These are phyloP conservation scores for Phymatotrichopsis omnivora DNA, from an alignment of 2,329 filamentous ascomycete genomes.

Conservation along the genomic window DNA sequence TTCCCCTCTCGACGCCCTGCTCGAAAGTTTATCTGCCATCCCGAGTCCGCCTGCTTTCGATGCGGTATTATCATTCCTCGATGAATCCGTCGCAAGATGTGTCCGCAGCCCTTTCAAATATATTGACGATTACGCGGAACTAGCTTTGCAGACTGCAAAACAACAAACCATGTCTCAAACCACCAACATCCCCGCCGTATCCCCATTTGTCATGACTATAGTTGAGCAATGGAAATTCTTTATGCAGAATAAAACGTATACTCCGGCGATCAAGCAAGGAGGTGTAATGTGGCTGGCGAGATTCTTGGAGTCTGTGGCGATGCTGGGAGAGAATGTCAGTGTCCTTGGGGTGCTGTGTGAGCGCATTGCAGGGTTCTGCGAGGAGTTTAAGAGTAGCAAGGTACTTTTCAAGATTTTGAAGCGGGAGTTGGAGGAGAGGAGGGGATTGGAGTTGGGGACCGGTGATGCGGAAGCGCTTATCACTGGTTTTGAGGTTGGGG, in stretches of 20 bases:
- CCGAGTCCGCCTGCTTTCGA: slow-evolving; percentile 8
- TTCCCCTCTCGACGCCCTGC: slow-evolving; percentile 25
- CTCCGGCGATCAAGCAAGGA: slow-evolving; percentile 7
- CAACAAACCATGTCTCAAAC: neutral
- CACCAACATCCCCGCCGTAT: slow-evolving; percentile 12
- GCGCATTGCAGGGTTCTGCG: slow-evolving; percentile 11
- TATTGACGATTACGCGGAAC: slow-evolving; percentile 24
- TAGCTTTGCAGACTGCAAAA: slow-evolving; percentile 7
- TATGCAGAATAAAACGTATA: slow-evolving; percentile 10
- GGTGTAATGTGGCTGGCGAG: slow-evolving; percentile 22
- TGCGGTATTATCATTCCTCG: slow-evolving; percentile 21
- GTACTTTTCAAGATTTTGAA: slow-evolving; percentile 8
- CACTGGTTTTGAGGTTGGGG: neutral
- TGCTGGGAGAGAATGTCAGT: slow-evolving; percentile 24
- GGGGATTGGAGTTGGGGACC: slow-evolving; percentile 3
- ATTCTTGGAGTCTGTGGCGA: slow-evolving; percentile 22
- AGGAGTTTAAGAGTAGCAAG: slow-evolving; percentile 6
- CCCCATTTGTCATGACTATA: slow-evolving; percentile 24
- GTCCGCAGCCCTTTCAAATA: slow-evolving; percentile 28
- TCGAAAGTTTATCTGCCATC: slow-evolving; percentile 23
- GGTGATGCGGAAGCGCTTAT: neutral
- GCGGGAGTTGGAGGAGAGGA: slow-evolving; percentile 7
- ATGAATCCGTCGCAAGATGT: slow-evolving; percentile 23
- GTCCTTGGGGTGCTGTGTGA: slow-evolving; percentile 19
- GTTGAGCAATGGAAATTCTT: slow-evolving; percentile 28